Conservation (phyloP, 148 eudicot genomes). For the Silene latifolia region DNA sequence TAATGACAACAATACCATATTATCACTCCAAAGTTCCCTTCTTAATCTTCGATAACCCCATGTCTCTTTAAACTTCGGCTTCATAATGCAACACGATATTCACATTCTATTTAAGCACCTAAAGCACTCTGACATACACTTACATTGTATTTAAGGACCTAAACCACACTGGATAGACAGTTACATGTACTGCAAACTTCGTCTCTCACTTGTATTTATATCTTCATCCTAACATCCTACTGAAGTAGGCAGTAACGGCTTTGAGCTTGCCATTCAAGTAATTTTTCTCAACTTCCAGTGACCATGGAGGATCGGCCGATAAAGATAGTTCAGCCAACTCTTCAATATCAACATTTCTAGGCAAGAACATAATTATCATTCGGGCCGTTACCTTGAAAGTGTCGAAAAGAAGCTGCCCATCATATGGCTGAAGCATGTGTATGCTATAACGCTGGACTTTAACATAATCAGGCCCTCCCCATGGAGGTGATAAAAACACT, state of each 20-base stretch:
- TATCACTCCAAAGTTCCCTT: neutral
- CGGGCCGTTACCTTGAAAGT: slow-evolving; percentile 53
- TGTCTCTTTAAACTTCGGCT: neutral
- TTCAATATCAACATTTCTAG: slow-evolving; percentile 69
- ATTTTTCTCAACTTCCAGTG: slow-evolving; percentile 90
- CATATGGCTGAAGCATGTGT: slow-evolving; percentile 75
- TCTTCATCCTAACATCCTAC: slow-evolving; percentile 20
- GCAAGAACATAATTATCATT: slow-evolving; percentile 81
- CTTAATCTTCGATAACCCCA: neutral
- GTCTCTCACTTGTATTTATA: neutral
- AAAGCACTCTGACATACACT: no score
- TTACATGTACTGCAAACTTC: neutral
- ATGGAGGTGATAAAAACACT: slow-evolving; percentile 88
- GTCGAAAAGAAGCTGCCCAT: slow-evolving; percentile 62
- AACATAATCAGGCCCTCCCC: slow-evolving; percentile 92
- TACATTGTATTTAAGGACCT: neutral
- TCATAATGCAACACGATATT: neutral
- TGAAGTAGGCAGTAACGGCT: slow-evolving; percentile 90
- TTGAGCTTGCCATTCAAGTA: slow-evolving; percentile 75
- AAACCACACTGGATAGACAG: neutral
- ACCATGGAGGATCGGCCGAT: slow-evolving; percentile 74
- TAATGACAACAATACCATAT: neutral
- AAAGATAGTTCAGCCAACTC: slow-evolving; percentile 76
- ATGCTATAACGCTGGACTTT: slow-evolving; percentile 56
- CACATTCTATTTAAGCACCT: neutral